These are phyloP conservation scores for Glycine soja DNA, from an alignment of 306 rosid species.

Conservation along the genomic window DNA sequence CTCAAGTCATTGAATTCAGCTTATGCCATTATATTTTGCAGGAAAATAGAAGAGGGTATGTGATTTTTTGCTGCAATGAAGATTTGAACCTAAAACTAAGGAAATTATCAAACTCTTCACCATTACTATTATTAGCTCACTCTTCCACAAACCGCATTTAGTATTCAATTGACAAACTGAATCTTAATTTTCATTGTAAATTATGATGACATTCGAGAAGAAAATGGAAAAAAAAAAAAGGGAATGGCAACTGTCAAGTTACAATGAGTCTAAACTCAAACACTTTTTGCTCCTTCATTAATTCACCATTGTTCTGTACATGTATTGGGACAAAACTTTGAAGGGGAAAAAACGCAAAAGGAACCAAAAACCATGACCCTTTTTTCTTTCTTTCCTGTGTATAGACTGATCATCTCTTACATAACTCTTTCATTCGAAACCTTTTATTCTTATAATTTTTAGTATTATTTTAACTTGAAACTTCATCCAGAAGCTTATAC, in stretches of 20 bases:
- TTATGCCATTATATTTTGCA: background rate
- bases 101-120: background rate
- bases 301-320: slow-evolving; percentile 47
- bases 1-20: background rate
- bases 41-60: background rate
- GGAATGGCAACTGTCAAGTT: background rate
- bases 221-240: too few species aligned
- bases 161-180: background rate
- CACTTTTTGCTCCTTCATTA: slow-evolving; percentile 28
- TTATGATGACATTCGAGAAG: too few species aligned
- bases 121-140: too few species aligned
- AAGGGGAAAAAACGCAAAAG: background rate
- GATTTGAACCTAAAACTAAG: background rate
- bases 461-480: slow-evolving; percentile 65
- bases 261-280: background rate
- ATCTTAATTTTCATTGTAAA: too few species aligned
- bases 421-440: background rate
- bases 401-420: too few species aligned
- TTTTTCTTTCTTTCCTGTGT: background rate
- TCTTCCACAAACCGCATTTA: slow-evolving; percentile 11
- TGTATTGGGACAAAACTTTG: slow-evolving; percentile 45
- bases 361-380: background rate
- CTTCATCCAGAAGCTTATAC: slow-evolving; percentile 96
- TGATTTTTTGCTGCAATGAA: too few species aligned
- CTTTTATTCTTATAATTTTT: background rate